These are phyloP conservation scores for Xerocomellus dryophilus DNA, from an alignment of 768 basidiomycete genomes.

Conservation along the genomic window DNA sequence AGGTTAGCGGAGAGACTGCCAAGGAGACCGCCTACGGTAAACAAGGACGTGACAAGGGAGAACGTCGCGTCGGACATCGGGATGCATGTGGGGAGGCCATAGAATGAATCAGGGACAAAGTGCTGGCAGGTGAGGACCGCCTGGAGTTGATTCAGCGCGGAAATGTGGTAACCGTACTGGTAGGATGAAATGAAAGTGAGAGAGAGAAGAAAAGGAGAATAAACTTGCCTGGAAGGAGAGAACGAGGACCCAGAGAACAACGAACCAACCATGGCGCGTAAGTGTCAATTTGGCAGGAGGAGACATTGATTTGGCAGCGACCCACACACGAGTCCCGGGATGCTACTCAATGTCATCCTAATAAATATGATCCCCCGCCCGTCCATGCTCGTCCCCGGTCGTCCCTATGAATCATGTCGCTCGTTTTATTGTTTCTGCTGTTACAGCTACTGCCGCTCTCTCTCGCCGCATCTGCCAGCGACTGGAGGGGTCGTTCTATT, in stretches of 20 bases:
- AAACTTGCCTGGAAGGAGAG: conserved; percentile 51
- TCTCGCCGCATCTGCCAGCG: conserved; percentile 9
- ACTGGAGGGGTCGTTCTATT: conserved; percentile 17
- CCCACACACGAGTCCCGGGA: too few species aligned
- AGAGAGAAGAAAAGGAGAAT: neutral
- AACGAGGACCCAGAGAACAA: conserved; percentile 66
- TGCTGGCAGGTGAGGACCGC: conserved; percentile 69
- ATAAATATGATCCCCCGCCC: neutral
- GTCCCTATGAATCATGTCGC: neutral
- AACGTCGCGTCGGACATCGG: conserved; percentile 75
- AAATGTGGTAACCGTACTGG: conserved; percentile 91
- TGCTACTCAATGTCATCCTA: neutral
- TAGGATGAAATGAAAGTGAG: neutral
- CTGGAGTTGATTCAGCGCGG: conserved; percentile 87
- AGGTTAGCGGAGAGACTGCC: conserved; percentile 70
- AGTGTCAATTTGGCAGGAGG: conserved; percentile 36
- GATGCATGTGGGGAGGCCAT: conserved; percentile 68
- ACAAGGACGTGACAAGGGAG: conserved; percentile 79
- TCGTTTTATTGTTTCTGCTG: conserved; percentile 1
- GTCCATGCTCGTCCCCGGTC: neutral
- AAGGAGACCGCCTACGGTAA: conserved; percentile 82
- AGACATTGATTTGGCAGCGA: conserved; percentile 9
- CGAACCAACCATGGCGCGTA: conserved; percentile 59
- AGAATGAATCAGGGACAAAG: conserved; percentile 10
- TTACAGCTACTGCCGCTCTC: neutral